A percentile compares a stretch with the other conserved stretches of the same genome.
Evolutionary conservation across 225 moss, liverwort and hornwort genomes (phyloP).

Genomic region (Anthoceros angustus): DNA sequence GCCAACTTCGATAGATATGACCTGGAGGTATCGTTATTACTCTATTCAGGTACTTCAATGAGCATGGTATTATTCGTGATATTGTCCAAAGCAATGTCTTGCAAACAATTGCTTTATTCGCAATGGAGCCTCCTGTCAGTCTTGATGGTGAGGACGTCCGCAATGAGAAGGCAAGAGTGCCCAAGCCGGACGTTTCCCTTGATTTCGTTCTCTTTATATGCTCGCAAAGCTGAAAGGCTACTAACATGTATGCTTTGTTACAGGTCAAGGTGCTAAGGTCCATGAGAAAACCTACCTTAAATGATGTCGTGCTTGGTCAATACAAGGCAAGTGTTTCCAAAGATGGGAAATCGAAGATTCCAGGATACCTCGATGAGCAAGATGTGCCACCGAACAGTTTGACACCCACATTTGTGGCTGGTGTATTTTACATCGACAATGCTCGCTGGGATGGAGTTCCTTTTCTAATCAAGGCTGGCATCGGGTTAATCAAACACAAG

Average conservation of each 20-base stretch:
- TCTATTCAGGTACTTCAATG: conserved; percentile 41
- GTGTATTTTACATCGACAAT: conserved; percentile 73
- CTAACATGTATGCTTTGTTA: conserved; percentile 1
- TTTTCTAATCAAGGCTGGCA: conserved; percentile 69
- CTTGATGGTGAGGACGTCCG: conserved; percentile 85
- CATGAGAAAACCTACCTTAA: conserved; percentile 45
- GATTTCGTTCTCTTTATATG: not conserved
- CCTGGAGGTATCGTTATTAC: not conserved
- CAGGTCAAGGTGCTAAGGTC: conserved; percentile 92
- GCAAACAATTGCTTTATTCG: conserved; percentile 75
- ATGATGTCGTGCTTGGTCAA: conserved; percentile 71
- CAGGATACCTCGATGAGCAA: conserved; percentile 67
- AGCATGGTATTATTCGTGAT: conserved; percentile 79
- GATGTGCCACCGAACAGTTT: conserved; percentile 58
- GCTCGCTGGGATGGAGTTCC: conserved; percentile 95
- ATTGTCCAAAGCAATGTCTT: conserved; percentile 75
- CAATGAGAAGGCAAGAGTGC: conserved; percentile 56
- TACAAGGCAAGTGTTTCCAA: conserved; percentile 68
- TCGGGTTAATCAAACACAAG: conserved; percentile 79
- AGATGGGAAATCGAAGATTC: conserved; percentile 41
- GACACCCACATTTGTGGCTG: conserved; percentile 72
- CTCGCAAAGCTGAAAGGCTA: not conserved
- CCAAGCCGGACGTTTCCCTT: not conserved
- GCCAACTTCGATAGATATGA: no score
- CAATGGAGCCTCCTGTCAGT: conserved; percentile 92